Conservation (phyloP, 345 rosid genomes). For the Carallia brachiata region DNA sequence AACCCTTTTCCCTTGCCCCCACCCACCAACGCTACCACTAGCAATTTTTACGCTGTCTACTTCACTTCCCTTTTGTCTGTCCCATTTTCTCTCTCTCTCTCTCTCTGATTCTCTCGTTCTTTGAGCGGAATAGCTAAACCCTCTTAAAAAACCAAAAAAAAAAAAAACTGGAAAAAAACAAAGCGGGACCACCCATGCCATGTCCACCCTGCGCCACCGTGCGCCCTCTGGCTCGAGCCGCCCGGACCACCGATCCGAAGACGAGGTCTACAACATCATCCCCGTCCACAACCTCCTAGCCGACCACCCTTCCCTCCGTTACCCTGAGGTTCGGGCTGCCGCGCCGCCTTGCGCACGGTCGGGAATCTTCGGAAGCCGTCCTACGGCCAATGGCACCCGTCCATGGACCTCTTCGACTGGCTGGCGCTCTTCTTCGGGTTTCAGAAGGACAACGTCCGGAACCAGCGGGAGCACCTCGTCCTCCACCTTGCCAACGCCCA, state of each 20-base stretch:
- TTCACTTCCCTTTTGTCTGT: neutral
- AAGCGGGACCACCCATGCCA: neutral
- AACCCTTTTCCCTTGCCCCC: too few relatives aligned
- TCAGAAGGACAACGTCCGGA: slow-evolving; percentile 76
- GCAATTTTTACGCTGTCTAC: neutral
- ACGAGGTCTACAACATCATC: slow-evolving; percentile 73
- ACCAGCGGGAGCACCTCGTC: slow-evolving; percentile 90
- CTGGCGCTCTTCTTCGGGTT: slow-evolving; percentile 82
- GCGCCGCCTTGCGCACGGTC: slow-evolving; percentile 81
- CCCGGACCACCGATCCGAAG: slow-evolving; percentile 33
- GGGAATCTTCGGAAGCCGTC: slow-evolving; percentile 85
- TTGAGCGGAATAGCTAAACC: neutral
- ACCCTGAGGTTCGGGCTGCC: slow-evolving; percentile 88
- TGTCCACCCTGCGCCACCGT: slow-evolving; percentile 41
- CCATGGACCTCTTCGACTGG: slow-evolving; percentile 90
- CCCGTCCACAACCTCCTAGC: slow-evolving; percentile 93
- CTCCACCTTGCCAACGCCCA: slow-evolving; percentile 94
- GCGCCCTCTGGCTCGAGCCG: slow-evolving; percentile 26
- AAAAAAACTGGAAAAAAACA: neutral
- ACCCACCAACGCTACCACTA: neutral
- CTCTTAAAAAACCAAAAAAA: neutral
- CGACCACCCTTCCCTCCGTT: slow-evolving; percentile 92
- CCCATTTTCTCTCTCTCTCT: neutral
- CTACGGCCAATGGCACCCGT: slow-evolving; percentile 61
- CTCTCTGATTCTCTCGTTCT: neutral